Evolutionary conservation across 1,284 basidiomycete genomes (phyloP).

Genomic region (Puccinia coronata): DNA sequence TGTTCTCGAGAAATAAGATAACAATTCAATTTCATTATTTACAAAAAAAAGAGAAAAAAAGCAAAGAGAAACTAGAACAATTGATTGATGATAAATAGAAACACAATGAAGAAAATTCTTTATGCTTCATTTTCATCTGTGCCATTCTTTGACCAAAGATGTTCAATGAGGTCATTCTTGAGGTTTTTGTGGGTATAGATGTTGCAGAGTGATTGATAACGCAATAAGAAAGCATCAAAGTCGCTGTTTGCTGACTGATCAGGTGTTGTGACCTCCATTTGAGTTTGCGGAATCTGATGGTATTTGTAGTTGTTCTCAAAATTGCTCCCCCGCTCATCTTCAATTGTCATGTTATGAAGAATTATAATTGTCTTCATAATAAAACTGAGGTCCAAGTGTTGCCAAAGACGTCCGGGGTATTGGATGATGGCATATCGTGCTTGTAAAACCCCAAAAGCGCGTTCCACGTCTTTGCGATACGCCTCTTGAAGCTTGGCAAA

Average conservation of each 20-base stretch:
- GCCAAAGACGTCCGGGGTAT: background rate
- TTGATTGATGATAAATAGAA: no score
- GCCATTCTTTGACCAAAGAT: background rate
- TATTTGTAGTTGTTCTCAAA: background rate
- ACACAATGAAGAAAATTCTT: background rate
- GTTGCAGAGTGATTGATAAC: background rate
- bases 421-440: background rate
- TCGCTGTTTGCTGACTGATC: background rate
- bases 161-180: slow-evolving; percentile 2
- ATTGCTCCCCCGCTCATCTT: background rate
- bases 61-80: no score
- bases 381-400: background rate
- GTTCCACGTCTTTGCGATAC: slow-evolving; percentile 11
- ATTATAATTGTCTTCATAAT: slow-evolving; percentile 35
- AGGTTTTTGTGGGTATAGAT: background rate
- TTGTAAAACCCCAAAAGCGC: slow-evolving; percentile 24
- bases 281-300: background rate
- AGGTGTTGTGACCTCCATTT: background rate
- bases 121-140: background rate
- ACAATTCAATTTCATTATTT: no score
- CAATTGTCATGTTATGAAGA: slow-evolving; percentile 27
- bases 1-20: no score
- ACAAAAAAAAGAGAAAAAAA: no score
- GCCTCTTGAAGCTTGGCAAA: slow-evolving; percentile 4
- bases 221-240: background rate